These are phyloP conservation scores for Hymenotorrendiella dingleyae DNA, from an alignment of 2,329 filamentous ascomycete genomes.

Conservation along the genomic window DNA sequence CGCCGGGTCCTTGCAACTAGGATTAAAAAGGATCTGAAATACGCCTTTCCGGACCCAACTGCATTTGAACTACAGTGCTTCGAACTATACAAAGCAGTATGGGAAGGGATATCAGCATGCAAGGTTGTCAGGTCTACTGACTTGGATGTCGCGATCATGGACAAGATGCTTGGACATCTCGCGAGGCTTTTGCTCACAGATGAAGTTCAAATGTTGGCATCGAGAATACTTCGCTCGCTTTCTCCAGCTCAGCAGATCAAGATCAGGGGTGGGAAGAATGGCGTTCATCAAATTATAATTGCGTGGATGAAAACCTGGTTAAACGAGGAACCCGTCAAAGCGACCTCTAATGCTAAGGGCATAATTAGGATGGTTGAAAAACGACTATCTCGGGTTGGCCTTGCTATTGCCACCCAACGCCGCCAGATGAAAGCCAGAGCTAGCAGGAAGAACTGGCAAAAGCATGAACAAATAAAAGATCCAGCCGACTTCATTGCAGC, in stretches of 20 bases:
- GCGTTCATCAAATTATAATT: slow-evolving; percentile 12
- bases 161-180: slow-evolving; percentile 13
- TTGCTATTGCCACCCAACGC: too few relatives aligned
- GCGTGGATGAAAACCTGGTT: slow-evolving; percentile 15
- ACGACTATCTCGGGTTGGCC: too few relatives aligned
- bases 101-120: slow-evolving; percentile 22
- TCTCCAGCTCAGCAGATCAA: slow-evolving; percentile 15
- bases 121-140: slow-evolving; percentile 19
- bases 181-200: slow-evolving; percentile 12
- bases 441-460: too few relatives aligned
- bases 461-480: too few relatives aligned
- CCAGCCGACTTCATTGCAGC: too few relatives aligned
- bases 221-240: slow-evolving; percentile 17
- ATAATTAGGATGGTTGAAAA: slow-evolving; percentile 3
- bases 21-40: slow-evolving; percentile 11
- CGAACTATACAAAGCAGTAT: slow-evolving; percentile 22
- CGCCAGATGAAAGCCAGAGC: too few relatives aligned
- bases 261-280: slow-evolving; percentile 2
- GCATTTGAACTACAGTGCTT: slow-evolving; percentile 6
- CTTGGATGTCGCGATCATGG: slow-evolving; percentile 12
- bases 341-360: not conserved
- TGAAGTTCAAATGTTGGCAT: slow-evolving; percentile 14
- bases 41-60: slow-evolving; percentile 2
- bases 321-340: not conserved
- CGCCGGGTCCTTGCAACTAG: slow-evolving; percentile 5